Percentiles rank a stretch among this genome's conserved stretches.
Evolutionary conservation across 257 asterid genomes (phyloP).

Genomic region (Eustoma russellianum): DNA sequence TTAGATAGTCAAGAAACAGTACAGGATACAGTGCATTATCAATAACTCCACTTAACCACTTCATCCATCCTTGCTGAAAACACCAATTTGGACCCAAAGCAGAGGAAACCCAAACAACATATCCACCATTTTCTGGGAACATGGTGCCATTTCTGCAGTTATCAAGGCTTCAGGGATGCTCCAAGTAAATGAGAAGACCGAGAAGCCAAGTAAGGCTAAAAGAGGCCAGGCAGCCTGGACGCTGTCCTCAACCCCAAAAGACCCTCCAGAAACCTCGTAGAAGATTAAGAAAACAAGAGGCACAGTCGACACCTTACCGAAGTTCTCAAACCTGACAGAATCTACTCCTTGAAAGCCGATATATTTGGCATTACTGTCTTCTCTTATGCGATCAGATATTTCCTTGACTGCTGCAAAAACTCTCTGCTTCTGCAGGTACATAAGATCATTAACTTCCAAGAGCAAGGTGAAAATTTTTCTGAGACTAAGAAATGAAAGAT

Average conservation of each 20-base stretch:
- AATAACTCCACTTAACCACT: constrained; percentile 64
- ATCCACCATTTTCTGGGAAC: constrained; percentile 34
- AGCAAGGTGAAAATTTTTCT: not conserved
- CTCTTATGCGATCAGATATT: constrained; percentile 3
- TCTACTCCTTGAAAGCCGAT: not conserved
- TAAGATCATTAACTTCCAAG: not conserved
- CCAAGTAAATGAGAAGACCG: constrained; percentile 24
- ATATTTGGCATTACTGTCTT: constrained; percentile 6
- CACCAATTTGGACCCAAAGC: constrained; percentile 35
- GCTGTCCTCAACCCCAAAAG: constrained; percentile 34
- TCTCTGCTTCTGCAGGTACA: constrained; percentile 19
- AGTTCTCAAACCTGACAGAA: constrained; percentile 14
- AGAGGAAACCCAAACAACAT: constrained; percentile 28
- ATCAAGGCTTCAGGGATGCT: constrained; percentile 31
- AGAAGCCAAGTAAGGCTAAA: constrained; percentile 25
- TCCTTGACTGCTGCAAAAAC: not conserved
- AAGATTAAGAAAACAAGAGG: constrained; percentile 30
- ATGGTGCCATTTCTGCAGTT: constrained; percentile 31
- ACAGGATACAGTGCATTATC: constrained; percentile 64
- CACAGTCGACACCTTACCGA: constrained; percentile 13
- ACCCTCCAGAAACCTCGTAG: constrained; percentile 35
- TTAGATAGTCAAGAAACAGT: constrained; percentile 52
- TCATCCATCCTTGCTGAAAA: constrained; percentile 47
- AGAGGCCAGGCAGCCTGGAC: constrained; percentile 32
- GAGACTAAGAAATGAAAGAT: not conserved